Evolutionary conservation across 768 basidiomycete genomes (phyloP), one percentile per base, ranked within the genome.

Genomic region (Gyrodon lividus): DNA sequence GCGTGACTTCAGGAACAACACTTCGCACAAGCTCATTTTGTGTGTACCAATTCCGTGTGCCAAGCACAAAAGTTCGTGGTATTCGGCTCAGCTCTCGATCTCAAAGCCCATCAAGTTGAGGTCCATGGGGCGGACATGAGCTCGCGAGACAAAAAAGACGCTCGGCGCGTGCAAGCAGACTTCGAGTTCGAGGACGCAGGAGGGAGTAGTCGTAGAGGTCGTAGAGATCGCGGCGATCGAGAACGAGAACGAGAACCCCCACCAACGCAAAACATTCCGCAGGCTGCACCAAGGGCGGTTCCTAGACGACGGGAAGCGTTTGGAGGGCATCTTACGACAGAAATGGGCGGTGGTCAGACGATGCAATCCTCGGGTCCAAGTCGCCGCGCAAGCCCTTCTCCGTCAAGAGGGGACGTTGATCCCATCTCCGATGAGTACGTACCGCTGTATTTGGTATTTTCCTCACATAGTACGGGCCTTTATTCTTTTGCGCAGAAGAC

Each of bases 41-140:
- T 88, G 5, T 99, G 96, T 67, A 74, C 72, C 3, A 84, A 92
- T 51, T 56, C 82, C 0, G 65, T 74, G 34, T 99, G 96, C 63
- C 82, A 86, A 40, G 84, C 83, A 5, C 86, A 82, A 60, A 98
- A 97, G 71, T 99, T 99, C 57, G 89, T 98, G 54, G 97, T 98
- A 12, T 98, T 98, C 67, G 83, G 83, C 35, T 86, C 87, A 4
- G 77, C 82, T 13, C 73, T 99, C 10, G 97, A 99, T 65, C 82
- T 98, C 33, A 84, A 93, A 67, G 96, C 86, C 0, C 97, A 99
- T 66, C 86, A 87, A 72, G 86, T 98, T 9, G 85, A 89, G 47
- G 86, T 83, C 46, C 92, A 95, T 54, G 87, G 85, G 8, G 80
- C 76, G 1, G 83, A 83, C 28, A 85, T 90, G 84, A 82, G 77